These are phyloP conservation scores for Suaeda aralocaspica DNA, from an alignment of 148 eudicot species.

Conservation along the genomic window DNA sequence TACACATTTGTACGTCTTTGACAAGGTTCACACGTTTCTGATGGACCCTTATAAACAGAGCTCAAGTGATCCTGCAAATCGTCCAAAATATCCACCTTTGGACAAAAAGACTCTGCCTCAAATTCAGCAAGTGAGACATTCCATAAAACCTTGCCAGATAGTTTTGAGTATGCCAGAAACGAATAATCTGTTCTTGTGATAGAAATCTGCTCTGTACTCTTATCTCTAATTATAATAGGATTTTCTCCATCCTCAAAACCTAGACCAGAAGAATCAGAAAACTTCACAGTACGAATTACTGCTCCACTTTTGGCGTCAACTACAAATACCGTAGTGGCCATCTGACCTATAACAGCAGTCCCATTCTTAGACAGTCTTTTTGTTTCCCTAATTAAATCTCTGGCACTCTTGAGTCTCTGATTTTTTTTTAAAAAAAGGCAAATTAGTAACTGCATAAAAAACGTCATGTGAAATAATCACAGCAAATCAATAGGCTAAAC, in stretches of 20 bases:
- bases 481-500: too few relatives aligned
- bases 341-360: constrained; percentile 44
- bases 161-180: constrained; percentile 36
- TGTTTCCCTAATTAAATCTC: constrained; percentile 44
- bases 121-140: constrained; percentile 54
- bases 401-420: constrained; percentile 48
- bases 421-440: constrained; percentile 11
- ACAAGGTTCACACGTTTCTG: constrained; percentile 28
- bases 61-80: constrained; percentile 27
- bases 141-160: constrained; percentile 48
- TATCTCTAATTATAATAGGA: constrained; percentile 27
- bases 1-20: constrained; percentile 37
- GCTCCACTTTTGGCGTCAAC: constrained; percentile 54
- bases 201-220: constrained; percentile 35
- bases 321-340: constrained; percentile 46
- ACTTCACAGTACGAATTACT: constrained; percentile 38
- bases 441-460: constrained; percentile 13
- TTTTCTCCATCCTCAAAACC: constrained; percentile 34
- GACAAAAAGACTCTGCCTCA: constrained; percentile 42
- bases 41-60: constrained; percentile 18
- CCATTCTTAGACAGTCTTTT: constrained; percentile 36
- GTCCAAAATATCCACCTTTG: constrained; percentile 30
- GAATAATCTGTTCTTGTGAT: constrained; percentile 60
- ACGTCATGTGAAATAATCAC: neutral
- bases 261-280: constrained; percentile 34